Percentiles rank a stretch among this genome's conserved stretches.
Conservation (phyloP, 179 eudicot species). For the Carnegiea gigantea region DNA sequence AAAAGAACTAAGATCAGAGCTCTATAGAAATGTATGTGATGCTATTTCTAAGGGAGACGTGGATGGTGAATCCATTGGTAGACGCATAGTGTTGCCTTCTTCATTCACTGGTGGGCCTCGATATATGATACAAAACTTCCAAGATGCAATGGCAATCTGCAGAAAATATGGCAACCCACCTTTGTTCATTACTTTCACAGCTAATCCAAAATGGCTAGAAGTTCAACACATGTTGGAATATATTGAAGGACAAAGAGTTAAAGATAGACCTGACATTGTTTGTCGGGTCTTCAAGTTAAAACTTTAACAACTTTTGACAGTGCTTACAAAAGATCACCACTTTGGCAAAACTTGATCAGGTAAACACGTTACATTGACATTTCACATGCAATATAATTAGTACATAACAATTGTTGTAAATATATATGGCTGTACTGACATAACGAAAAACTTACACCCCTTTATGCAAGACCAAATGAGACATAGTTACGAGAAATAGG, state of each 20-base stretch:
- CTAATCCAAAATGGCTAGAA: neutral
- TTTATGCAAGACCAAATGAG: no score
- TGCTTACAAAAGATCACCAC: neutral
- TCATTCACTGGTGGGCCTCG: neutral
- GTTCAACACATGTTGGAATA: neutral
- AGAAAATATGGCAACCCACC: no score
- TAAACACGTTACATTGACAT: no score
- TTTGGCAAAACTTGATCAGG: neutral
- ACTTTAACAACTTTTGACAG: neutral
- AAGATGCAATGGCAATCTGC: no score
- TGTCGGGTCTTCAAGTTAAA: neutral
- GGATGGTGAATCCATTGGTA: neutral
- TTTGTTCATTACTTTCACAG: no score
- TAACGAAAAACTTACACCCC: no score
- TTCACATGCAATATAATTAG: no score
- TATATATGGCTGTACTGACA: no score
- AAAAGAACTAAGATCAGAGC: neutral
- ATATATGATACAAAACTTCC: no score
- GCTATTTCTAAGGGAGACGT: neutral
- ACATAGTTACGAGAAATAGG: no score
- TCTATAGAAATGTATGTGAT: neutral
- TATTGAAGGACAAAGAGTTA: neutral
- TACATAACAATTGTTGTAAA: no score
- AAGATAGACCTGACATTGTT: neutral
- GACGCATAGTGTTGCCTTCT: neutral